Conservation (phyloP, 768 basidiomycete species). For the Pleurotus citrinopileatus region DNA sequence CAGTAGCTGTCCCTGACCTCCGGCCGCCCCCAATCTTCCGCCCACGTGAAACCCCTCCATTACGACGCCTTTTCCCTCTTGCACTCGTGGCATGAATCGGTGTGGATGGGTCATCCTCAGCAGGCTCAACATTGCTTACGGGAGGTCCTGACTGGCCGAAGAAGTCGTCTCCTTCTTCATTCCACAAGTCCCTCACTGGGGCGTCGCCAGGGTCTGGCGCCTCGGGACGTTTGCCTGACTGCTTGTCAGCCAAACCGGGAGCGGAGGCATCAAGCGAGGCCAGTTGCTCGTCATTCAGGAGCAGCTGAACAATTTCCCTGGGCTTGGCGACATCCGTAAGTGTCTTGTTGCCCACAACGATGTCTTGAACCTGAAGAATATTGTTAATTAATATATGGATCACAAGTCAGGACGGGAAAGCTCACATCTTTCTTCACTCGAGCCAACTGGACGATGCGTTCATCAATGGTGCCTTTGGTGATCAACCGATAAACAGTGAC, state of each 20-base stretch:
- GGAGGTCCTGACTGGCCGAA: conserved; percentile 56
- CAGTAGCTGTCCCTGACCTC: conserved; percentile 16
- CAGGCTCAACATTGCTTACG: conserved; percentile 24
- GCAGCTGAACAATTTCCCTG: conserved; percentile 92
- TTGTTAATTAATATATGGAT: conserved; percentile 2
- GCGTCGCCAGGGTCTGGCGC: conserved; percentile 29
- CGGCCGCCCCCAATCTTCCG: too few species aligned
- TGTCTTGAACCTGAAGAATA: conserved; percentile 84
- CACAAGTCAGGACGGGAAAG: conserved; percentile 9
- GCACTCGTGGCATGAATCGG: conserved; percentile 24
- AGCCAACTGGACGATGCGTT: conserved; percentile 94
- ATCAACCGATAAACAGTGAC: conserved; percentile 96
- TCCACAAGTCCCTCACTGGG: conserved; percentile 69
- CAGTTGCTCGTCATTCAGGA: conserved; percentile 93
- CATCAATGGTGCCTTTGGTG: conserved; percentile 92
- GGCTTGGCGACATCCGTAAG: conserved; percentile 92
- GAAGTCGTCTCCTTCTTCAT: conserved; percentile 85
- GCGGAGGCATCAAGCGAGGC: conserved; percentile 59
- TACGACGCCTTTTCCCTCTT: conserved; percentile 43
- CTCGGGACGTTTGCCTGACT: conserved; percentile 25
- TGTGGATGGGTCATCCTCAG: conserved; percentile 36
- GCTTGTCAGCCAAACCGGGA: conserved; percentile 29
- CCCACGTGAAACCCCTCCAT: conserved; percentile 33
- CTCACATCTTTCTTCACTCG: conserved; percentile 94
- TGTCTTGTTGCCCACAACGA: conserved; percentile 96